These are phyloP conservation scores for Pseudogymnoascus sp. DNA, from an alignment of 2,329 filamentous ascomycete genomes.

Conservation along the genomic window DNA sequence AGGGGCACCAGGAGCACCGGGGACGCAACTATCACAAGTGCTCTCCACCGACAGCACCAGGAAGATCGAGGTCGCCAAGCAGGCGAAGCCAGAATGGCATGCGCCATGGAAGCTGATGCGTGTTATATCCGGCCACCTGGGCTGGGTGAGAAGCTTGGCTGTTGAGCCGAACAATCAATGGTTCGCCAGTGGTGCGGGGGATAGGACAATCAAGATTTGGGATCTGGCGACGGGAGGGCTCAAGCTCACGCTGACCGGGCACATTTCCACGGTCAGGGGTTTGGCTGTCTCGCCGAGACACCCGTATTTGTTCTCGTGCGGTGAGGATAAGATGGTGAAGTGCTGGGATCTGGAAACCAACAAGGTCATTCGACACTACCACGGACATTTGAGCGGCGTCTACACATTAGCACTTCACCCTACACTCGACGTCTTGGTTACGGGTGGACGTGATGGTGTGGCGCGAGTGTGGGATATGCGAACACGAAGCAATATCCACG, in stretches of 20 bases:
- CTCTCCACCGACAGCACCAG: slow-evolving; percentile 8
- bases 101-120: slow-evolving; percentile 97
- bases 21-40: slow-evolving; percentile 10
- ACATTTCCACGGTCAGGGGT: slow-evolving; percentile 88
- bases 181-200: slow-evolving; percentile 93
- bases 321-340: slow-evolving; percentile 99
- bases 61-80: slow-evolving; percentile 43
- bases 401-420: slow-evolving; percentile 92
- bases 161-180: slow-evolving; percentile 96
- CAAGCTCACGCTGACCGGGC: slow-evolving; percentile 79
- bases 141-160: slow-evolving; percentile 84
- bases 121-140: slow-evolving; percentile 91
- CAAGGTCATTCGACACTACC: slow-evolving; percentile 96
- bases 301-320: slow-evolving; percentile 95
- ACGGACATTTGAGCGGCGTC: slow-evolving; percentile 91
- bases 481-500: slow-evolving; percentile 90
- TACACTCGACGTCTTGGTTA: slow-evolving; percentile 88
- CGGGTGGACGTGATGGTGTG: slow-evolving; percentile 88
- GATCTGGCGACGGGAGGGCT: slow-evolving; percentile 84
- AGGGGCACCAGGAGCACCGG: background rate
- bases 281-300: slow-evolving; percentile 88
- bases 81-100: slow-evolving; percentile 87
- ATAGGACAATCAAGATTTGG: slow-evolving; percentile 98
- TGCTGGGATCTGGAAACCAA: slow-evolving; percentile 99
- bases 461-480: slow-evolving; percentile 98